These are phyloP conservation scores for Nannochloris sp. DNA, from an alignment of 139 green algal genomes.

Conservation along the genomic window DNA sequence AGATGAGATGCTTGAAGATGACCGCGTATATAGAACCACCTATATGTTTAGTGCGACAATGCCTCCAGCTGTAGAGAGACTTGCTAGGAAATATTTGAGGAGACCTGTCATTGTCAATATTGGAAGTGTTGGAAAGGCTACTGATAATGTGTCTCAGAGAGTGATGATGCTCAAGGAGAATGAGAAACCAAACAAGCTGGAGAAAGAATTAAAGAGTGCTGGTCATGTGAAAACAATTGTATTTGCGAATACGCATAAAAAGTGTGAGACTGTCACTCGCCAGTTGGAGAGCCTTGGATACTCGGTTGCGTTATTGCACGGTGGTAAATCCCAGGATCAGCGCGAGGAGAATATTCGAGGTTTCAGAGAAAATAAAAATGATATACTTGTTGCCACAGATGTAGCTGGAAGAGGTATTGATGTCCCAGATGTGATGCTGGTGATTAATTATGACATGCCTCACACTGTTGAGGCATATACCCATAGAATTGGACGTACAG, in stretches of 20 bases:
- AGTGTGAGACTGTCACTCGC: conserved; percentile 77
- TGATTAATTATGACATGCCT: conserved; percentile 98
- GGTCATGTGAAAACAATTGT: conserved; percentile 80
- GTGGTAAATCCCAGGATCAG: conserved; percentile 86
- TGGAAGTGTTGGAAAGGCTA: conserved; percentile 71
- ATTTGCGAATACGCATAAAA: conserved; percentile 90
- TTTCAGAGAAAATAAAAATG: conserved; percentile 84
- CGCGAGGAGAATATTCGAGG: conserved; percentile 71
- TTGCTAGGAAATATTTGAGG: conserved; percentile 79
- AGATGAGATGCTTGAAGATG: conserved; percentile 40
- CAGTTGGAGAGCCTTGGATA: conserved; percentile 62
- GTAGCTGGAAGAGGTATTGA: conserved; percentile 97
- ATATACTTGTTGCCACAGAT: conserved; percentile 94
- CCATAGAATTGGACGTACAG: conserved; percentile 85
- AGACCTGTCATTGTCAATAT: conserved; percentile 84
- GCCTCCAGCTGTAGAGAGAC: conserved; percentile 81
- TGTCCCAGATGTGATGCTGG: conserved; percentile 74
- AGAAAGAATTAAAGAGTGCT: conserved; percentile 37
- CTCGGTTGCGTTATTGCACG: conserved; percentile 76
- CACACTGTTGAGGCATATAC: conserved; percentile 93
- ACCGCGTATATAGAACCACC: conserved; percentile 85
- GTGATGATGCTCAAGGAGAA: conserved; percentile 73
- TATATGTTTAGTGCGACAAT: conserved; percentile 99
- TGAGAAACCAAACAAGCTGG: conserved; percentile 59
- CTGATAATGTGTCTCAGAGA: conserved; percentile 83